Evolutionary conservation across 1,284 basidiomycete genomes (phyloP).

Genomic region (Puccinia horiana): DNA sequence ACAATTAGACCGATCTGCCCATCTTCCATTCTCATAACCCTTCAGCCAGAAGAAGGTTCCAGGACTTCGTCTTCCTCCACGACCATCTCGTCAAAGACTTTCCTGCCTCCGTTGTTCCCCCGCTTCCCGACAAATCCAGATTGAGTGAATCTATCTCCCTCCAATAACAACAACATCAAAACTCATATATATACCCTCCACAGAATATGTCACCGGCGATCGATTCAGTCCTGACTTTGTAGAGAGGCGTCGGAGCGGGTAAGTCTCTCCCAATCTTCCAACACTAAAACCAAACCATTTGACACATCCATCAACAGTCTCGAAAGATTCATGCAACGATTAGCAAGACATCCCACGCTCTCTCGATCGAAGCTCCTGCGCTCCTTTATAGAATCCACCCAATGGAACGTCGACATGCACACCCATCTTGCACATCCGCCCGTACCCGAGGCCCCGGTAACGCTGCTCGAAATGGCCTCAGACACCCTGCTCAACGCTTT

Average conservation of each 20-base stretch:
- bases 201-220: conserved; percentile 96
- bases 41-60: conserved; percentile 81
- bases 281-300: neutral
- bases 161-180: neutral
- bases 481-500: conserved; percentile 95
- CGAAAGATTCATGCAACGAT: conserved; percentile 84
- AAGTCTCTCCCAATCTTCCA: conserved; percentile 57
- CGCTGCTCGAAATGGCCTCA: conserved; percentile 89
- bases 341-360: conserved; percentile 90
- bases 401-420: conserved; percentile 99
- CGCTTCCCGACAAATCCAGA: conserved; percentile 93
- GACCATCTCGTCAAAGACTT: conserved; percentile 88
- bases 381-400: conserved; percentile 90
- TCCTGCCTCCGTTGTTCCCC: conserved; percentile 92
- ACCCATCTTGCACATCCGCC: conserved; percentile 86
- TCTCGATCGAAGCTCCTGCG: conserved; percentile 84
- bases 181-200: neutral
- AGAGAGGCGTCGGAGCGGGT: conserved; percentile 87
- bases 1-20: conserved; percentile 71
- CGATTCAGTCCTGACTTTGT: conserved; percentile 96
- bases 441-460: conserved; percentile 71
- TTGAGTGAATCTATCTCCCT: conserved; percentile 76
- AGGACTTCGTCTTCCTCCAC: conserved; percentile 93
- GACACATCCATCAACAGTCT: conserved; percentile 65
- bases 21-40: conserved; percentile 75